Conservation (phyloP, 73 alveolate species). For the Stentor roeselii region DNA sequence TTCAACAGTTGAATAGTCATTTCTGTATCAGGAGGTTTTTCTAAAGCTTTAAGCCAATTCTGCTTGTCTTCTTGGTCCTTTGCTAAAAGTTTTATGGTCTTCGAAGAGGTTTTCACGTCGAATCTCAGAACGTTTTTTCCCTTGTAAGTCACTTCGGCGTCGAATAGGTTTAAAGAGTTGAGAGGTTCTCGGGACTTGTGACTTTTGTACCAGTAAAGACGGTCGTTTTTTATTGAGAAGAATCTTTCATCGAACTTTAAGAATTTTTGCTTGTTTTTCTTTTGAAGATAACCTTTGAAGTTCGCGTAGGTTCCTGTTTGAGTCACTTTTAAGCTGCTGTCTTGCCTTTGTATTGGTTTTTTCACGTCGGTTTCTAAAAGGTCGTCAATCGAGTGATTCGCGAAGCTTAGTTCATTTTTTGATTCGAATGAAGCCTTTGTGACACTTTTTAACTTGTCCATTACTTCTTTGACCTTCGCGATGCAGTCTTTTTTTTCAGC, state of each 20-base stretch:
- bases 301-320: background rate
- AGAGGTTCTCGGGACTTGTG: constrained; percentile 20
- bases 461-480: background rate
- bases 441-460: background rate
- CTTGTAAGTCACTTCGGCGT: background rate
- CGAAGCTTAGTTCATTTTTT: background rate
- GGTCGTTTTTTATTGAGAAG: constrained; percentile 13
- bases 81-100: background rate
- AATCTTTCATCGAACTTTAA: background rate
- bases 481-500: background rate
- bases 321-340: background rate
- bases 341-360: background rate
- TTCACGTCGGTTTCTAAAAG: background rate
- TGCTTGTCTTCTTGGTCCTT: background rate
- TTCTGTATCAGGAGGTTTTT: background rate
- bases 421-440: background rate
- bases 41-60: constrained; percentile 3
- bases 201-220: constrained; percentile 21
- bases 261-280: background rate
- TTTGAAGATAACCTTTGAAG: background rate
- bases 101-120: background rate
- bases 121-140: background rate
- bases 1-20: background rate
- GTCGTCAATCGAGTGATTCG: background rate
- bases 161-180: background rate